Percentiles rank a stretch among this genome's conserved stretches.
Evolutionary conservation across 116 monocot species (phyloP).

Genomic region (Posidonia oceanica): DNA sequence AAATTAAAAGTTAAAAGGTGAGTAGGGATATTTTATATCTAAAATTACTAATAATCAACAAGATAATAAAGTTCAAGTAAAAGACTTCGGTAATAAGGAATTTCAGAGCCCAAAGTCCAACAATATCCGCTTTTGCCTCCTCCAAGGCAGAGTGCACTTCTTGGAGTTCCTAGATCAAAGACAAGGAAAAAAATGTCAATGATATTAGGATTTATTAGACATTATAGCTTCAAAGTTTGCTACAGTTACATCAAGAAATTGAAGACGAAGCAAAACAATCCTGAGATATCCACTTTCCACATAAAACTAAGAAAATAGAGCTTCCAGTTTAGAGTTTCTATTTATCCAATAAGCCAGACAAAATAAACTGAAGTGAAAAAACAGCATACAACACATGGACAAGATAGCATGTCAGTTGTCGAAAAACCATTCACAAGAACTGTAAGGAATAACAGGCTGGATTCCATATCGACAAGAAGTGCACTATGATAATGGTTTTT

Average conservation of each 20-base stretch:
- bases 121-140: constrained; percentile 99
- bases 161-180: constrained; percentile 72
- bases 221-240: no score
- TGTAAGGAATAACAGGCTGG: neutral
- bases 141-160: constrained; percentile 86
- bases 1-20: no score
- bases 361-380: neutral
- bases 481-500: neutral
- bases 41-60: neutral
- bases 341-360: no score
- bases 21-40: no score
- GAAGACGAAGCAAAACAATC: neutral
- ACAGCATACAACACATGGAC: neutral
- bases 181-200: neutral
- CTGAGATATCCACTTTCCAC: no score
- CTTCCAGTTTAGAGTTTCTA: neutral
- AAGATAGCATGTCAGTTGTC: neutral
- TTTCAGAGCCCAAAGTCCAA: constrained; percentile 93
- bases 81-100: constrained; percentile 76
- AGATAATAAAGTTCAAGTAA: neutral
- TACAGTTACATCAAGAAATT: neutral
- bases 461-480: neutral
- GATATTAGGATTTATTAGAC: no score
- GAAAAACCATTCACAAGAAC: neutral
- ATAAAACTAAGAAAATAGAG: no score